These are phyloP conservation scores for Pharus latifolius DNA, from an alignment of 176 grass and related monocot genomes.

Conservation along the genomic window DNA sequence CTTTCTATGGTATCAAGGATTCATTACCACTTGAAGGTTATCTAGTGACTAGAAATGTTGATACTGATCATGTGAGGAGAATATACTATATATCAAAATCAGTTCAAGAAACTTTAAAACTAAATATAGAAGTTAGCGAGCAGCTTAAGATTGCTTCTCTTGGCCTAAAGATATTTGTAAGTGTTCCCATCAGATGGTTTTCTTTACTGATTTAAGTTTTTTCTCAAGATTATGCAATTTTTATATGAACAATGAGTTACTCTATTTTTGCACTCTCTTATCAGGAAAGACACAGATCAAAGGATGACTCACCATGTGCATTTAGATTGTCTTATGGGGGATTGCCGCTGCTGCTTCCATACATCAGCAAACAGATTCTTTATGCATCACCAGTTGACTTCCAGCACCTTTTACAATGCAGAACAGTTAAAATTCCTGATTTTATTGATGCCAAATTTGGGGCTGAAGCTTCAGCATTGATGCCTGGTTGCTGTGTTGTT, in stretches of 20 bases:
- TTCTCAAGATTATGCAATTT: not conserved
- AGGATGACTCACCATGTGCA: constrained; percentile 65
- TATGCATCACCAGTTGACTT: constrained; percentile 54
- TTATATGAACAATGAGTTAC: not conserved
- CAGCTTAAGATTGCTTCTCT: constrained; percentile 84
- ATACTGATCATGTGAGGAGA: constrained; percentile 64
- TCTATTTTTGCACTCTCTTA: not conserved
- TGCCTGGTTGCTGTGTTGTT: constrained; percentile 73
- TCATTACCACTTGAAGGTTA: constrained; percentile 53
- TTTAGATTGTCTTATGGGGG: constrained; percentile 83
- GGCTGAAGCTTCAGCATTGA: constrained; percentile 41
- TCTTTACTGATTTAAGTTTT: not conserved
- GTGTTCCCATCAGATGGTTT: not conserved
- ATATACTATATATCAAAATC: constrained; percentile 83
- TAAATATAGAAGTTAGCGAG: constrained; percentile 58
- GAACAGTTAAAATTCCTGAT: constrained; percentile 61
- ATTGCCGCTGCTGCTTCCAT: constrained; percentile 63
- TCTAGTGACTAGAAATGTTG: constrained; percentile 73
- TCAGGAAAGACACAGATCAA: constrained; percentile 85
- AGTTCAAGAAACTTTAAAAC: constrained; percentile 50
- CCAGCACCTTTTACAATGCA: constrained; percentile 54
- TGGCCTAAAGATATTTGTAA: constrained; percentile 92
- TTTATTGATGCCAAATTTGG: constrained; percentile 37
- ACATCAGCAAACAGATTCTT: constrained; percentile 55
- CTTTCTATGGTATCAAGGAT: constrained; percentile 64